phyloP scores from a whole-genome alignment of 495 filamentous ascomycete genomes.

The Immersiella caudata region DNA sequence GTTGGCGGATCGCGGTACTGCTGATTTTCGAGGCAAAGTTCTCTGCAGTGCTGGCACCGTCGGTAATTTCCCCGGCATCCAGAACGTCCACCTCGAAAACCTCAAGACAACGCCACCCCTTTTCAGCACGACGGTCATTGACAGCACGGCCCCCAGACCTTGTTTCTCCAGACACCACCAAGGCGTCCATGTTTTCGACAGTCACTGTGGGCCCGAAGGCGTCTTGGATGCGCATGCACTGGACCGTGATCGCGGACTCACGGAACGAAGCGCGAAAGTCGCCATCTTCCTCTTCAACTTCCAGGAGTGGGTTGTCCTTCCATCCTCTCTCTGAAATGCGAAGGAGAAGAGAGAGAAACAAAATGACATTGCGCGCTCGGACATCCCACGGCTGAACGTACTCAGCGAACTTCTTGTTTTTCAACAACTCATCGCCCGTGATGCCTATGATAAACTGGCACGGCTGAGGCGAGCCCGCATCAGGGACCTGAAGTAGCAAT shows the following conservation, averaged over 20 bases:
- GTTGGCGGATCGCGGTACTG: conserved; percentile 68
- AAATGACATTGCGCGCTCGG: conserved; percentile 65
- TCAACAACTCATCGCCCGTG: conserved; percentile 80
- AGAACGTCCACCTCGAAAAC: conserved; percentile 94
- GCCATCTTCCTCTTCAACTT: conserved; percentile 35
- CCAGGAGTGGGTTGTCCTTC: conserved; percentile 29
- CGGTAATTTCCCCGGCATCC: conserved; percentile 63
- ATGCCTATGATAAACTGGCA: conserved; percentile 77
- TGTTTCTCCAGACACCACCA: conserved; percentile 91
- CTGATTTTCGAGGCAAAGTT: conserved; percentile 85
- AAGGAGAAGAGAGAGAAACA: conserved; percentile 74
- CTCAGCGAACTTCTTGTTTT: conserved; percentile 85
- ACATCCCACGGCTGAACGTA: conserved; percentile 76
- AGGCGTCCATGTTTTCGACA: conserved; percentile 71
- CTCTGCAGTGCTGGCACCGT: conserved; percentile 42
- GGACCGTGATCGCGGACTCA: conserved; percentile 54
- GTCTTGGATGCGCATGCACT: conserved; percentile 83
- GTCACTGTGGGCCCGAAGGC: conserved; percentile 91
- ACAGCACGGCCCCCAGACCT: conserved; percentile 79
- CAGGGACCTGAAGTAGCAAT: conserved; percentile 63
- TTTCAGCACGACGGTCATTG: conserved; percentile 75
- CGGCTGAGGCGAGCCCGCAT: conserved; percentile 34
- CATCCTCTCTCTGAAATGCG: conserved; percentile 51
- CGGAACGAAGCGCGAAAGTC: conserved; percentile 49
- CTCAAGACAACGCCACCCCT: conserved; percentile 74